phyloP scores from a whole-genome alignment of 108 stramenopile species.

The Pinguiococcus pyrenoidosus region DNA sequence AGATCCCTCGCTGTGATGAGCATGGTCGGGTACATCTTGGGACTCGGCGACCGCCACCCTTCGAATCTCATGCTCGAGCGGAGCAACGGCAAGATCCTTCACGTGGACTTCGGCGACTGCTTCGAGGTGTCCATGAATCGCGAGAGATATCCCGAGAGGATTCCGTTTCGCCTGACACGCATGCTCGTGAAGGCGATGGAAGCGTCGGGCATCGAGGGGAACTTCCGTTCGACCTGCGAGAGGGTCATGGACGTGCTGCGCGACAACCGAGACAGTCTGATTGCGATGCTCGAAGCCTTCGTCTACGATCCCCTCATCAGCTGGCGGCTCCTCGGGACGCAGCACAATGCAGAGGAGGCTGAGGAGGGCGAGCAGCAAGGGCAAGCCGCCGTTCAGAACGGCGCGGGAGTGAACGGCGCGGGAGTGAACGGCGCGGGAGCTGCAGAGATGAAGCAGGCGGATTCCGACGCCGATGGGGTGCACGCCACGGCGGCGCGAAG shows the following conservation, averaged over 20 bases:
- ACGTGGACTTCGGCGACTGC: slow-evolving; percentile 87
- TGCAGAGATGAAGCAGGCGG: not conserved
- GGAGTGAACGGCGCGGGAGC: not conserved
- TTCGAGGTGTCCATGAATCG: slow-evolving; percentile 98
- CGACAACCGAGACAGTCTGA: slow-evolving; percentile 82
- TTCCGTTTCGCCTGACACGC: slow-evolving; percentile 97
- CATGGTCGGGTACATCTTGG: slow-evolving; percentile 88
- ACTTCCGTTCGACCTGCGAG: slow-evolving; percentile 89
- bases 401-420: not conserved
- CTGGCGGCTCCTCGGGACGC: slow-evolving; percentile 74
- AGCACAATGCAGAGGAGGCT: slow-evolving; percentile 12
- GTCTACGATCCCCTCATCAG: slow-evolving; percentile 98
- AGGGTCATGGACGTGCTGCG: slow-evolving; percentile 85
- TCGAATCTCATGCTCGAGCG: slow-evolving; percentile 59
- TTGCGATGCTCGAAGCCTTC: slow-evolving; percentile 98
- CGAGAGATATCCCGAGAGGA: slow-evolving; percentile 92
- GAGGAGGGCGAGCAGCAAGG: not conserved
- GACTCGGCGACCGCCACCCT: slow-evolving; percentile 56
- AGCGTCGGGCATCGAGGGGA: slow-evolving; percentile 90
- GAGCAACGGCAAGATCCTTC: slow-evolving; percentile 76
- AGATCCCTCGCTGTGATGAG: slow-evolving; percentile 92
- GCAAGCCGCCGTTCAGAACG: not conserved
- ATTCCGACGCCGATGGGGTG: not conserved
- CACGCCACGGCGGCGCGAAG: not conserved
- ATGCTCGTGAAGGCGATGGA: slow-evolving; percentile 99